Base-by-base conservation (phyloP, 495 filamentous ascomycete genomes). In the Thermothielavioides terrestris region DNA sequence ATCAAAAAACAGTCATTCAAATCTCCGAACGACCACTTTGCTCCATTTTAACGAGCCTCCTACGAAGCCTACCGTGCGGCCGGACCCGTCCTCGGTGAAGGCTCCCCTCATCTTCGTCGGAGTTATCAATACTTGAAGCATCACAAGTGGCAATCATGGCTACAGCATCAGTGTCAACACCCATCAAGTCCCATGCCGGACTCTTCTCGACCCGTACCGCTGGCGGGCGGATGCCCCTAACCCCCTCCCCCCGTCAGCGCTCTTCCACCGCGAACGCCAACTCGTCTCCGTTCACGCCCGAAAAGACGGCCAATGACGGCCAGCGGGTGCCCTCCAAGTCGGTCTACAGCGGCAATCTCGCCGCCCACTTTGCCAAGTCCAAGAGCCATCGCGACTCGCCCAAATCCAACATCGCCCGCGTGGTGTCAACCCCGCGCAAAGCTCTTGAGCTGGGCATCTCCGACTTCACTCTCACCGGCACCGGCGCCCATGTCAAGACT, bases 131-230 rank as follows among this genome's bases (percentile, higher is more conserved):
- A 61, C 61, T 21, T 7, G n/a, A 41, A 58, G 36, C 48, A 57
- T 45, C 43, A 57, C 49, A 55, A 61, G 66, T 65, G 64, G 56
- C 68, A 77, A 57, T 41, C 61, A 98, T 97, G 92, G 89, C 92
- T 66, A 86, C 87, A 62, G 78, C 82, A 68, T 77, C 85, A 60
- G 84, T 96, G 64, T 85, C 86, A 47, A 98, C 92, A 49, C 92
- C 92, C 34, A 74, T 91, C 64, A 95, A 94, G 78, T 89, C 84
- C 76, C 91, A 95, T 68, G 80, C 85, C 68, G 87, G 88, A 46
- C 77, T 95, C 60, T 96, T 98, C 74, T 91, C 87, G 50, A 80
- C 85, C 55, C 88, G 87, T 66, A 91, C 89, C 60, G 92, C 89
- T 59, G 91, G 90, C 65, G 89, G 90, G 61, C 87, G 94, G 42